These are phyloP conservation scores for Chlorophyllum brunneum DNA, from an alignment of 768 basidiomycete species.

Conservation along the genomic window DNA sequence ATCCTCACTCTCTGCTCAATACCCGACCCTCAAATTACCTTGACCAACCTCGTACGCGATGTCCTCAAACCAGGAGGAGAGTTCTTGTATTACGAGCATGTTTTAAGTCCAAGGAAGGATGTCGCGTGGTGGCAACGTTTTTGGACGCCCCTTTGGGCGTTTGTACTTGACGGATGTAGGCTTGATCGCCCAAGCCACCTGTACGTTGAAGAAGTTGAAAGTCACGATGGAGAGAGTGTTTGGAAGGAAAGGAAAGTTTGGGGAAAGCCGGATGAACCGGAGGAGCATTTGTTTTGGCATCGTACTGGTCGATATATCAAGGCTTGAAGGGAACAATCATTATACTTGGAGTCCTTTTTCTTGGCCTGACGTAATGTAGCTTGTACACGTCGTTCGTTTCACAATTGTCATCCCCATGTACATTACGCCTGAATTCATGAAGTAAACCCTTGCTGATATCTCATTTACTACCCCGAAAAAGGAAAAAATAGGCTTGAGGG, in stretches of 20 bases:
- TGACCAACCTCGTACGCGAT: conserved; percentile 42
- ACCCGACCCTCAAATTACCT: conserved; percentile 47
- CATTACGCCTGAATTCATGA: too few relatives aligned
- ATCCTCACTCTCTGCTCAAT: conserved; percentile 66
- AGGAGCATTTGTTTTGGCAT: conserved; percentile 62
- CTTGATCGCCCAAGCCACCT: conserved; percentile 55
- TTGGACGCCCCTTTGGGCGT: conserved; percentile 69
- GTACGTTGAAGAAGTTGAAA: conserved; percentile 36
- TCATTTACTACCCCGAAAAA: too few relatives aligned
- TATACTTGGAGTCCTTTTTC: too few relatives aligned
- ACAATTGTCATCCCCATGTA: too few relatives aligned
- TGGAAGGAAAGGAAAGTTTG: conserved; percentile 49
- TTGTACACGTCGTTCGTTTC: neutral
- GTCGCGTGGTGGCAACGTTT: conserved; percentile 71
- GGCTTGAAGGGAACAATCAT: neutral
- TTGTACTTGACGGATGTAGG: conserved; percentile 59
- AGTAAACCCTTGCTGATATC: too few relatives aligned
- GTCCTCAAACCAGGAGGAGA: conserved; percentile 62
- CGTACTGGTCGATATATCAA: conserved; percentile 55
- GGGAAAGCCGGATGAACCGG: conserved; percentile 47
- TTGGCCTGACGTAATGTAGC: neutral
- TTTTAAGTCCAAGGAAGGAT: conserved; percentile 46
- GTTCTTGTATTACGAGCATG: conserved; percentile 70
- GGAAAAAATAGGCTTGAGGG: too few relatives aligned
- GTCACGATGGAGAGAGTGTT: conserved; percentile 28